Conservation (phyloP, 1,139 yeast species). For the Yamadazyma spencermartinsiae region DNA sequence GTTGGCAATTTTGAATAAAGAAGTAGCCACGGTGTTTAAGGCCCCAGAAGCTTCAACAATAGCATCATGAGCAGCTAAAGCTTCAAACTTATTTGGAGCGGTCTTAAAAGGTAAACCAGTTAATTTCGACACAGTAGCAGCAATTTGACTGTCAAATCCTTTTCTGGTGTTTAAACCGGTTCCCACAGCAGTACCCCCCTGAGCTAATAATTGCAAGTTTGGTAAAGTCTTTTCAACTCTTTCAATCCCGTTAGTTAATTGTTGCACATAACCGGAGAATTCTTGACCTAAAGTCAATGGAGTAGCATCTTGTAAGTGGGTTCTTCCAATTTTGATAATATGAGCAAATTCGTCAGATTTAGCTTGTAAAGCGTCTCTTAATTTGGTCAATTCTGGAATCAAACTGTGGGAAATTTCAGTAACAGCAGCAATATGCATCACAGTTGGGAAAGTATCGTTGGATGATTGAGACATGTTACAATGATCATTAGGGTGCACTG, state of each 20-base stretch:
- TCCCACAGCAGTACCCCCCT: conserved; percentile 99
- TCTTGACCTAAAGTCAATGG: conserved; percentile 98
- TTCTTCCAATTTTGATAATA: conserved; percentile 97
- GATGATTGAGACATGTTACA: conserved; percentile 98
- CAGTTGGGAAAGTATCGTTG: conserved; percentile 98
- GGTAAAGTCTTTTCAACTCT: conserved; percentile 79
- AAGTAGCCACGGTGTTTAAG: conserved; percentile 88
- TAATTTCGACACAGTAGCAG: conserved; percentile 72
- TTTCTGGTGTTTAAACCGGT: conserved; percentile 93
- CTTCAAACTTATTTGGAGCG: conserved; percentile 98
- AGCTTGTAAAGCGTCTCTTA: conserved; percentile 72
- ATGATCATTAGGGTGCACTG: conserved; percentile 98
- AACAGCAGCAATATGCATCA: conserved; percentile 98
- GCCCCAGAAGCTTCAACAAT: conserved; percentile 98
- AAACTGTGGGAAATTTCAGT: conserved; percentile 75
- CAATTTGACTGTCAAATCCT: conserved; percentile 86
- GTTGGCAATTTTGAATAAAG: conserved; percentile 93
- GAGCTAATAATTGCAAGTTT: conserved; percentile 81
- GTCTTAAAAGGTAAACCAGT: conserved; percentile 89
- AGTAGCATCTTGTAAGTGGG: conserved; percentile 98
- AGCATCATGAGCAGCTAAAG: conserved; percentile 98
- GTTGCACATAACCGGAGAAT: conserved; percentile 95
- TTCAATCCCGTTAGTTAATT: conserved; percentile 83
- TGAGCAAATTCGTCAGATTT: conserved; percentile 81
- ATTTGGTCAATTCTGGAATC: conserved; percentile 74